Evolutionary conservation across 2,329 filamentous ascomycete genomes (phyloP).

Genomic region (Ascochyta pisi): DNA sequence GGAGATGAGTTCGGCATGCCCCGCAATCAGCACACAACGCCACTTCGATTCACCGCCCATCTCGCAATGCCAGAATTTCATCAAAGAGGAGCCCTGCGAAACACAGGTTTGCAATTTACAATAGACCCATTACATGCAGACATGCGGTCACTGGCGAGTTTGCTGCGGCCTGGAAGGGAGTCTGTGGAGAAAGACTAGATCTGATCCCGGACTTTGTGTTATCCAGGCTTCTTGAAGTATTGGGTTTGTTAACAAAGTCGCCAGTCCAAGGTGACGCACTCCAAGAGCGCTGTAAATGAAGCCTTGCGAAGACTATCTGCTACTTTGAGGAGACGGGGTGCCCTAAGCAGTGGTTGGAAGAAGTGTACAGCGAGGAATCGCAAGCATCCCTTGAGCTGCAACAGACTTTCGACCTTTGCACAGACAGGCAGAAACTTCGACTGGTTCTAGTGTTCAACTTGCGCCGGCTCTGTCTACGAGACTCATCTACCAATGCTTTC

Average conservation of each 20-base stretch:
- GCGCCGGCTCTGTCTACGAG: background rate
- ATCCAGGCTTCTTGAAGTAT: background rate
- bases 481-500: background rate
- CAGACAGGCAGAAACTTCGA: background rate
- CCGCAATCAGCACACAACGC: background rate
- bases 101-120: background rate
- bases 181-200: background rate
- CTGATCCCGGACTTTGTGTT: background rate
- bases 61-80: background rate
- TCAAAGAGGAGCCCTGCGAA: background rate
- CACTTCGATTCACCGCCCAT: background rate
- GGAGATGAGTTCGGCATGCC: slow-evolving; percentile 5
- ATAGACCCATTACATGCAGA: background rate
- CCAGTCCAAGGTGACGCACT: background rate
- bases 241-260: background rate
- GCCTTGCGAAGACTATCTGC: background rate
- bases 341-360: background rate
- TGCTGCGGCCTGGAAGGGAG: background rate
- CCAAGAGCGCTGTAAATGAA: background rate
- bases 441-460: background rate
- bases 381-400: background rate
- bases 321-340: background rate
- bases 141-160: background rate
- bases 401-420: background rate
- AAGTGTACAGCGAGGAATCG: background rate